phyloP scores from a whole-genome alignment of 306 rosid genomes.

The Lablab purpureus region DNA sequence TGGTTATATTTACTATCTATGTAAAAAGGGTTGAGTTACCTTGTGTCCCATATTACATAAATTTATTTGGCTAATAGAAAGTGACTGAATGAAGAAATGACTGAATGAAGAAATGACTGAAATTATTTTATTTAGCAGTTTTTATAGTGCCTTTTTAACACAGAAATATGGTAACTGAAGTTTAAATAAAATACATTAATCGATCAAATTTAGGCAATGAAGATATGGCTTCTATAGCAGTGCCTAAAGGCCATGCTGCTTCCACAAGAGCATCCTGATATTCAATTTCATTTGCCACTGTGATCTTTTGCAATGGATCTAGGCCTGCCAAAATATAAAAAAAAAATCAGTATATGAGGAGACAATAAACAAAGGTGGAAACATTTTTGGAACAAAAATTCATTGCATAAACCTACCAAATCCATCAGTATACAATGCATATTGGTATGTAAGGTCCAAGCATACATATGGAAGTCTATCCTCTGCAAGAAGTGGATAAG shows the following conservation, averaged over 20 bases:
- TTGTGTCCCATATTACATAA: too few relatives aligned
- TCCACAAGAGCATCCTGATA: slow-evolving; percentile 66
- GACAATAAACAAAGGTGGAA: background rate
- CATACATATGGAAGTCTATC: slow-evolving; percentile 62
- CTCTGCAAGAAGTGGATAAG: slow-evolving; percentile 45
- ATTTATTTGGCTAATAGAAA: too few relatives aligned
- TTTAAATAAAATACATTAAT: slow-evolving; percentile 43
- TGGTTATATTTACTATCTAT: too few relatives aligned
- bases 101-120: too few relatives aligned
- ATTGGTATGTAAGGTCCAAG: slow-evolving; percentile 84
- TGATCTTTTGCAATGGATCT: slow-evolving; percentile 71
- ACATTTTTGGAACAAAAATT: background rate
- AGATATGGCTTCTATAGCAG: slow-evolving; percentile 79
- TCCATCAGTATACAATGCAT: slow-evolving; percentile 71
- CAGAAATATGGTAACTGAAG: background rate
- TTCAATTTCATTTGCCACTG: slow-evolving; percentile 64
- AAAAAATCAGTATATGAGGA: background rate
- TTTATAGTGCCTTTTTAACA: background rate
- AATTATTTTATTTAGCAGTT: background rate
- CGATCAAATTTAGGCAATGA: slow-evolving; percentile 43
- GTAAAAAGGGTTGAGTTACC: too few relatives aligned
- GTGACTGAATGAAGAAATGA: too few relatives aligned
- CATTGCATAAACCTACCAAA: slow-evolving; percentile 62
- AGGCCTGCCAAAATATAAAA: slow-evolving; percentile 55
- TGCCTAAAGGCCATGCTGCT: slow-evolving; percentile 88